Evolutionary conservation across 257 asterid genomes (phyloP).

Genomic region (Fraxinus excelsior): DNA sequence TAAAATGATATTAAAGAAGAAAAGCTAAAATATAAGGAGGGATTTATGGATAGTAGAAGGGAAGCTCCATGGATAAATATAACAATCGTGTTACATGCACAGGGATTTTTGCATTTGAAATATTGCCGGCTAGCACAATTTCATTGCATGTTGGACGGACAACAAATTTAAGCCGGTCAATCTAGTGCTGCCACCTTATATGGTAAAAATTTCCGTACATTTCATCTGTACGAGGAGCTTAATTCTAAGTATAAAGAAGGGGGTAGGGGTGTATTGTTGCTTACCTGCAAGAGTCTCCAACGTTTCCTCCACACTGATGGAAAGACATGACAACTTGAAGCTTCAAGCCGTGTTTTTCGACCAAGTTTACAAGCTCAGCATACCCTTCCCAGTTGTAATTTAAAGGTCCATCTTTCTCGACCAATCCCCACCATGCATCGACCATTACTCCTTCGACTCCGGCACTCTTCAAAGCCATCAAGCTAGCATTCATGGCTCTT

Average conservation of each 20-base stretch:
- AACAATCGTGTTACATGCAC: no score
- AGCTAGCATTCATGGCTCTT: slow-evolving; percentile 78
- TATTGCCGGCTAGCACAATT: no score
- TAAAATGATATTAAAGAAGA: not conserved
- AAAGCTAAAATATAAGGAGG: no score
- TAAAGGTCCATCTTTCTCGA: slow-evolving; percentile 86
- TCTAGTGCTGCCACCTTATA: no score
- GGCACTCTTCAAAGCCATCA: slow-evolving; percentile 82
- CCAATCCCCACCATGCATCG: slow-evolving; percentile 96
- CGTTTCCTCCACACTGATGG: slow-evolving; percentile 94
- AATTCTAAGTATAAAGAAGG: not conserved
- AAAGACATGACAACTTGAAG: slow-evolving; percentile 93
- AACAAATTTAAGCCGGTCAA: no score
- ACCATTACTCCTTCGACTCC: slow-evolving; percentile 97
- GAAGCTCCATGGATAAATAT: not conserved
- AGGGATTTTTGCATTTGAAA: no score
- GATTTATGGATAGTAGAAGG: not conserved
- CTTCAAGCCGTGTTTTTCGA: slow-evolving; percentile 68
- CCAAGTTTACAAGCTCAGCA: slow-evolving; percentile 76
- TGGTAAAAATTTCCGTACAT: no score
- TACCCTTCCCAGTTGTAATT: slow-evolving; percentile 93
- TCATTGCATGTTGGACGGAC: no score
- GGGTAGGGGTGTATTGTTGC: not conserved
- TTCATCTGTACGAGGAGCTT: no score
- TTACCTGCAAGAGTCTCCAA: slow-evolving; percentile 94